Conservation (phyloP, 2,329 filamentous ascomycete species). For the Botrytis medusae region DNA sequence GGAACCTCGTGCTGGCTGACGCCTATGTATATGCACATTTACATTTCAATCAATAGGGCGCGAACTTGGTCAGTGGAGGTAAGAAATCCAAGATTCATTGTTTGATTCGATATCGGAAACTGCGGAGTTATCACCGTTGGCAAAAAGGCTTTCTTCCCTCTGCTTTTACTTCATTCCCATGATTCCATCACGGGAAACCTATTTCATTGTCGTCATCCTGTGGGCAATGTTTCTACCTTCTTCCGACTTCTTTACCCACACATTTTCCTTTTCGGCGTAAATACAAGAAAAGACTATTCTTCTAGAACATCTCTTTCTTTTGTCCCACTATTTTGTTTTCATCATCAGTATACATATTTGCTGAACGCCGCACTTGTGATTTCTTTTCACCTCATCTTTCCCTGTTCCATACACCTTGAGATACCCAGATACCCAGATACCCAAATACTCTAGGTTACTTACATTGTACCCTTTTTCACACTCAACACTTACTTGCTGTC, state of each 20-base stretch:
- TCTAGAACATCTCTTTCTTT: conserved; percentile 16
- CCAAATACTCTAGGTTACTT: neutral
- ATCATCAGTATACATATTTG: conserved; percentile 8
- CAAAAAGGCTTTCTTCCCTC: neutral
- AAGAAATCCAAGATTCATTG: neutral
- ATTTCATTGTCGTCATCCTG: conserved; percentile 4
- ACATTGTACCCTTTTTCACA: neutral
- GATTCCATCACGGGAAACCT: neutral
- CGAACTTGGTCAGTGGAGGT: neutral
- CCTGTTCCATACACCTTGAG: neutral
- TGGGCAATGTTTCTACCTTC: neutral
- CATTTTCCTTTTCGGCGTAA: neutral
- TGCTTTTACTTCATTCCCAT: neutral
- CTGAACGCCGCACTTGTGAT: conserved; percentile 6
- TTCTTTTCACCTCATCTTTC: neutral
- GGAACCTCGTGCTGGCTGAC: neutral
- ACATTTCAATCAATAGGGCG: neutral
- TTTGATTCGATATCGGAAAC: neutral
- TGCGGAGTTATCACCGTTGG: neutral
- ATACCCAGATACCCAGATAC: neutral
- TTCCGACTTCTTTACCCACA: neutral
- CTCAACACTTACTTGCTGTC: neutral
- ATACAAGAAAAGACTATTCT: conserved; percentile 13
- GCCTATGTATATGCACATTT: neutral
- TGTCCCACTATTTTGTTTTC: conserved; percentile 17